phyloP scores from a whole-genome alignment of 345 rosid genomes.

The Cardamine chenopodiifolia region DNA sequence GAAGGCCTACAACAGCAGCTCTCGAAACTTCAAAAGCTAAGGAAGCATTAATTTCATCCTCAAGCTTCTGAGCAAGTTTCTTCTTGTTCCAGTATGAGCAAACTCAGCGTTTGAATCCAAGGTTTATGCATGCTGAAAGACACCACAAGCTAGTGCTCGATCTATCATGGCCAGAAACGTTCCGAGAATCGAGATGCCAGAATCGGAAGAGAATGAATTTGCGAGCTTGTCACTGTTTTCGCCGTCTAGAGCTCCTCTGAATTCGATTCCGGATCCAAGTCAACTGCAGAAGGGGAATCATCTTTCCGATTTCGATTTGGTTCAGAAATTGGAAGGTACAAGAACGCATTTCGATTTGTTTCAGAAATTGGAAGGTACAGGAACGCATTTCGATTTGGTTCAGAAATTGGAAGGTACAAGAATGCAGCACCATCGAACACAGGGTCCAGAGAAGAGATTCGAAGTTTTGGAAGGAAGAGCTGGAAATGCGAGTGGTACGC shows the following conservation, averaged over 20 bases:
- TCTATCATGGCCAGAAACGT: slow-evolving; percentile 37
- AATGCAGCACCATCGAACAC: slow-evolving; percentile 33
- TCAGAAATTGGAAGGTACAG: slow-evolving; percentile 42
- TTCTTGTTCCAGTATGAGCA: slow-evolving; percentile 20
- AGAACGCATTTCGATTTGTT: slow-evolving; percentile 40
- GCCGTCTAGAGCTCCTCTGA: slow-evolving; percentile 72
- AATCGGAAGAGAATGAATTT: slow-evolving; percentile 69
- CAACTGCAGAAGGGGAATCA: slow-evolving; percentile 50
- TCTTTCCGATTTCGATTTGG: slow-evolving; percentile 42
- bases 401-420: slow-evolving; percentile 43
- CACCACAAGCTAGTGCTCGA: slow-evolving; percentile 36
- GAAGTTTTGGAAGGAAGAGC: slow-evolving; percentile 33
- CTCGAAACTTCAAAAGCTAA: slow-evolving; percentile 17
- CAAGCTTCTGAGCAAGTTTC: slow-evolving; percentile 25
- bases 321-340: slow-evolving; percentile 42
- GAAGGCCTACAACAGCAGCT: slow-evolving; percentile 6
- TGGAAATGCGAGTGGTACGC: slow-evolving; percentile 33
- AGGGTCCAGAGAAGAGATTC: slow-evolving; percentile 37
- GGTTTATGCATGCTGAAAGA: slow-evolving; percentile 49
- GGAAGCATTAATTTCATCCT: slow-evolving; percentile 15
- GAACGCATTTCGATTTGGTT: slow-evolving; percentile 40
- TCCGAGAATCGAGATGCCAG: slow-evolving; percentile 41
- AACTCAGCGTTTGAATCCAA: slow-evolving; percentile 17
- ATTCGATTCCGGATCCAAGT: slow-evolving; percentile 76
- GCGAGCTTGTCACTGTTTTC: slow-evolving; percentile 52